Conservation (phyloP, 106 monocot genomes). For the Allium cepa region DNA sequence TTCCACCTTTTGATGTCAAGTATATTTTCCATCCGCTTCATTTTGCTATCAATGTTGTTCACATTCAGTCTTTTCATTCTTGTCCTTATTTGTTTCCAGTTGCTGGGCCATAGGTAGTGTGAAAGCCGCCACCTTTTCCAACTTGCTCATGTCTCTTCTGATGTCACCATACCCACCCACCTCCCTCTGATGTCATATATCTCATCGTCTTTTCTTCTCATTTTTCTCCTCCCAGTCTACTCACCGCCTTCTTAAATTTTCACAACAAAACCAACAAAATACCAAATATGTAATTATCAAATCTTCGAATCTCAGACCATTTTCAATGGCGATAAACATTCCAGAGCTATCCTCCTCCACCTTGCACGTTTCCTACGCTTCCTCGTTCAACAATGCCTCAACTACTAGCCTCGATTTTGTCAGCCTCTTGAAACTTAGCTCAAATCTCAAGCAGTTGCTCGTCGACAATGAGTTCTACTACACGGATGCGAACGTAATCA, state of each 20-base stretch:
- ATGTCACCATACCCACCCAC: slow-evolving; percentile 13
- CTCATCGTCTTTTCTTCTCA: slow-evolving; percentile 3
- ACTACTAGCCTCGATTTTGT: slow-evolving; percentile 43
- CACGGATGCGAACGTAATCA: slow-evolving; percentile 72
- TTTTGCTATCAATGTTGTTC: too few species aligned
- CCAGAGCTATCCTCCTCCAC: slow-evolving; percentile 47
- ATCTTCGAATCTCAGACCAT: not conserved
- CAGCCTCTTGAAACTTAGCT: slow-evolving; percentile 59
- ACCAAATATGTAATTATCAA: not conserved
- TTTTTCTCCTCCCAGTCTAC: not conserved
- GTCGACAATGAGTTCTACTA: slow-evolving; percentile 52
- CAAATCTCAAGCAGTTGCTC: slow-evolving; percentile 65
- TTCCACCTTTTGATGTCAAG: too few species aligned
- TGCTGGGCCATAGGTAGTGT: too few species aligned
- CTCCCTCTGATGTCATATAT: slow-evolving; percentile 13
- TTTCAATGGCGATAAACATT: slow-evolving; percentile 17
- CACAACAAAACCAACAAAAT: not conserved
- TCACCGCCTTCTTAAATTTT: slow-evolving; percentile 3
- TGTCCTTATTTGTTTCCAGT: too few species aligned
- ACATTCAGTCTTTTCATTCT: too few species aligned
- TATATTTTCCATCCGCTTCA: too few species aligned
- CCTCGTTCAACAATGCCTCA: slow-evolving; percentile 2
- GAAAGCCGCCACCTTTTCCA: too few species aligned
- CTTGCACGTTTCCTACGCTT: slow-evolving; percentile 51
- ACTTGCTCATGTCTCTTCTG: not conserved